Percentiles rank a stretch among this genome's conserved stretches.
phyloP scores from a whole-genome alignment of 1,139 yeast genomes.

The Hemisphaericaspora xylofermentans region DNA sequence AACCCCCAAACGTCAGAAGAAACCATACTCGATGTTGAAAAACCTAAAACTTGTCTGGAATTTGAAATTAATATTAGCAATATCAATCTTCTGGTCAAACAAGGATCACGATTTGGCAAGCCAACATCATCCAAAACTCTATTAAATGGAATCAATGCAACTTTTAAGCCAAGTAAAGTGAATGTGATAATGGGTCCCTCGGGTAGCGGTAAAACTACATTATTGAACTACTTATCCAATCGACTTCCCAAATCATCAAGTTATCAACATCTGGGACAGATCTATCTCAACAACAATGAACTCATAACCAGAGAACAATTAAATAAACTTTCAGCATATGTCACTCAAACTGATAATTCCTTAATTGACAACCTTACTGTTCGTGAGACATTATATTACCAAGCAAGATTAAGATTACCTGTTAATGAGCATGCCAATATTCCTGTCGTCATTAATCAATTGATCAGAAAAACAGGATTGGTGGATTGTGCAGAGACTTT shows the following conservation, averaged over 20 bases:
- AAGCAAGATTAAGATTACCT: slow-evolving; percentile 61
- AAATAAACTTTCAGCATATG: slow-evolving; percentile 56
- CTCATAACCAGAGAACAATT: slow-evolving; percentile 43
- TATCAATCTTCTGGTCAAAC: slow-evolving; percentile 21
- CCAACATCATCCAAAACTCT: slow-evolving; percentile 14
- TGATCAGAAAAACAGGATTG: slow-evolving; percentile 63
- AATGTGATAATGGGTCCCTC: slow-evolving; percentile 85
- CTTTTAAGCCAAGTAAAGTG: slow-evolving; percentile 53
- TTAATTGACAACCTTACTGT: slow-evolving; percentile 67
- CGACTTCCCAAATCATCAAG: slow-evolving; percentile 42
- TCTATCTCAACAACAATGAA: slow-evolving; percentile 19
- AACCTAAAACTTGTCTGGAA: not conserved
- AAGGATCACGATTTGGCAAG: slow-evolving; percentile 11
- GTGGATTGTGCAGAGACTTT: slow-evolving; percentile 70
- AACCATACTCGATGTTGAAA: not conserved
- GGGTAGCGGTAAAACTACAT: slow-evolving; percentile 76
- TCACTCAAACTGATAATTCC: slow-evolving; percentile 72
- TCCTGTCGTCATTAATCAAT: slow-evolving; percentile 39
- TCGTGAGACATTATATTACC: slow-evolving; percentile 63
- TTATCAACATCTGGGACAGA: slow-evolving; percentile 18
- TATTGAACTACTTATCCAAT: slow-evolving; percentile 65
- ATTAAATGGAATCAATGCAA: slow-evolving; percentile 50
- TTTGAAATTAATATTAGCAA: slow-evolving; percentile 20
- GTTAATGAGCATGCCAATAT: slow-evolving; percentile 27
- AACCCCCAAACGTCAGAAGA: not conserved